Evolutionary conservation across 1,139 yeast species (phyloP).

Genomic region (Citeromyces hawaiiensis): DNA sequence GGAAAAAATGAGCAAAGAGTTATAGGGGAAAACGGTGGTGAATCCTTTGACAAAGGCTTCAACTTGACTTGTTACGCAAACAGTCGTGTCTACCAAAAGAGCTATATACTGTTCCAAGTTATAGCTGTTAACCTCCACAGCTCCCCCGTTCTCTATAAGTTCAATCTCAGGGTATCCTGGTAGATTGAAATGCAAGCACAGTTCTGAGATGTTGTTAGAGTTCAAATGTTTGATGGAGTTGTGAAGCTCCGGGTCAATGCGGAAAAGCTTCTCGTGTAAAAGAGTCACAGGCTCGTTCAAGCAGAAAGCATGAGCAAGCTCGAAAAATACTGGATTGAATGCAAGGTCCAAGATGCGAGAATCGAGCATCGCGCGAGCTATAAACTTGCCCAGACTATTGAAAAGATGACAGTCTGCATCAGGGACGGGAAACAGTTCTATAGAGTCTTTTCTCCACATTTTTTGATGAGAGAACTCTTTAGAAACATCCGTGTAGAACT

Average conservation of each 20-base stretch:
- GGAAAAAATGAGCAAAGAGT: conserved; percentile 57
- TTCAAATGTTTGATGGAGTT: conserved; percentile 41
- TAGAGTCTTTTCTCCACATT: conserved; percentile 50
- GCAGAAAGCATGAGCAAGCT: conserved; percentile 20
- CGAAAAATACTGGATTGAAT: conserved; percentile 62
- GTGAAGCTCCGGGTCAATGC: conserved; percentile 51
- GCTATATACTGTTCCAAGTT: conserved; percentile 51
- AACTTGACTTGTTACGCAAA: conserved; percentile 61
- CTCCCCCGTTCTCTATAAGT: conserved; percentile 41
- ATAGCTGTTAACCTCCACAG: conserved; percentile 29
- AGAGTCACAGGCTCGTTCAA: neutral
- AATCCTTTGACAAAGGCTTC: conserved; percentile 71
- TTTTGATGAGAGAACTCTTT: conserved; percentile 50
- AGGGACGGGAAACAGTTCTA: conserved; percentile 57
- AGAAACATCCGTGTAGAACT: conserved; percentile 77
- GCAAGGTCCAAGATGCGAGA: conserved; percentile 76
- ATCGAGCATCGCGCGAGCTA: conserved; percentile 81
- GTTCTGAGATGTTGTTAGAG: conserved; percentile 10
- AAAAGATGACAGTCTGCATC: conserved; percentile 35
- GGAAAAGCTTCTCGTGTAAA: conserved; percentile 25
- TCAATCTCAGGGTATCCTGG: conserved; percentile 68
- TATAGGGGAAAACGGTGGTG: conserved; percentile 70
- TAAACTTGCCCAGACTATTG: conserved; percentile 62
- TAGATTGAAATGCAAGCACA: conserved; percentile 52
- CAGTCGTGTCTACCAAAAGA: conserved; percentile 43